Conservation (phyloP, 257 asterid genomes). For the Solanum commersonii region DNA sequence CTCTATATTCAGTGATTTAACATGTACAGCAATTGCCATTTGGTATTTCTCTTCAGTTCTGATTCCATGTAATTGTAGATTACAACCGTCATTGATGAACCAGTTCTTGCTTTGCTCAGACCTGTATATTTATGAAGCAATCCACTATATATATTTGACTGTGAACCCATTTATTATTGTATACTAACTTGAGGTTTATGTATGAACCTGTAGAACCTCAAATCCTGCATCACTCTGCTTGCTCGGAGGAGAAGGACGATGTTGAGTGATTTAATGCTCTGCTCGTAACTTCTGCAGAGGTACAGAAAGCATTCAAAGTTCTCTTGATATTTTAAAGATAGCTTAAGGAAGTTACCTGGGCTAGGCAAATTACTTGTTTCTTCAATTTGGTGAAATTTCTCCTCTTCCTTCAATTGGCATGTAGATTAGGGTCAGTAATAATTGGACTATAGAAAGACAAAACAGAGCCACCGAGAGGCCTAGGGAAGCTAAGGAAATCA, state of each 20-base stretch:
- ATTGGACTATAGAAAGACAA: too few relatives aligned
- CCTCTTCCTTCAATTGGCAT: neutral
- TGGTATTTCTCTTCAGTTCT: neutral
- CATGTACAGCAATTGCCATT: neutral
- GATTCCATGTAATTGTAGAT: neutral
- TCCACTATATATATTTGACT: neutral
- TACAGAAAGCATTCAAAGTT: neutral
- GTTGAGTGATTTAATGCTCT: neutral
- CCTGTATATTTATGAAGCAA: neutral
- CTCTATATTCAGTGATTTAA: neutral
- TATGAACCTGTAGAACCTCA: neutral
- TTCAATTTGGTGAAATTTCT: too few relatives aligned
- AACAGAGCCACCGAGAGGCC: too few relatives aligned
- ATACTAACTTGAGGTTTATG: neutral
- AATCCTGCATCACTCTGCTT: neutral
- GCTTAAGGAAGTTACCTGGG: neutral
- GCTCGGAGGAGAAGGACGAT: neutral
- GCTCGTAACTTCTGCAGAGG: neutral
- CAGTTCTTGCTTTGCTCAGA: neutral
- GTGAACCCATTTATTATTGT: neutral
- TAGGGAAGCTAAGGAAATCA: too few relatives aligned
- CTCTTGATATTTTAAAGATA: neutral
- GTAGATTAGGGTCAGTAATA: neutral
- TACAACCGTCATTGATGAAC: neutral
- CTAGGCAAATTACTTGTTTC: too few relatives aligned